Base-by-base conservation (phyloP, 768 basidiomycete genomes). In the Atractiella rhizophila region DNA sequence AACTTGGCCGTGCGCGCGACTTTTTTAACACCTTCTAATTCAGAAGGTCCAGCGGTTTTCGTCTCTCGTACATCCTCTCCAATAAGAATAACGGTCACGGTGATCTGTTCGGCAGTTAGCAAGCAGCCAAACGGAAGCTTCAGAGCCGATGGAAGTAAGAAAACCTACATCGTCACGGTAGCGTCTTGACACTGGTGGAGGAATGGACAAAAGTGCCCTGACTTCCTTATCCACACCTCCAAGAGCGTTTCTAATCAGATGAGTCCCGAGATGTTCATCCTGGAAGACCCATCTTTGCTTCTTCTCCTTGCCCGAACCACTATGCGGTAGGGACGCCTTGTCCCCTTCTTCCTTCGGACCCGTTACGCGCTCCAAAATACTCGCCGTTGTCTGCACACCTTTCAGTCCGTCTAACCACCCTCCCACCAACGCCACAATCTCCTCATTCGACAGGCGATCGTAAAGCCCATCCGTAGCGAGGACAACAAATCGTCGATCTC, bases 381-480 rank as follows among this genome's bases (percentile, higher is more conserved):
- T 46, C 6, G 30, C 12, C 51, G 6, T 64, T 53, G 35, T 38
- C 40, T 42, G 43, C 6, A 28, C n/a, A 19, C 35, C 48, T 26
- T 29, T 71, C 29, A 79, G 56, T 18, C 81, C 77, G 15, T 68
- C 62, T 33, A 88, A 63, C 55, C 81, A 70, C 6, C 78, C 80
- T 12, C 71, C 81, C 13, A 88, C 81, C 23, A 91, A 70, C 16
- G 73, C 66, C 35, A 86, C 82, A 9, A 79, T 79, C 44, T 86
- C 80, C 48, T 80, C 71, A 23, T 80, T 81, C 21, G 65, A 64
- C 40, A 73, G 57, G 35, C 61, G 61, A 32, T 72, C 63, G 74
- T 76, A 82, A 16, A 82, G 64, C 47, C 68, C 70, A 45, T 91
- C 83, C 0, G 83, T 91, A 2, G 83, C 83, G 33, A 91, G 69